Base-by-base conservation (phyloP, 768 basidiomycete species). In the Auricularia sp. region DNA sequence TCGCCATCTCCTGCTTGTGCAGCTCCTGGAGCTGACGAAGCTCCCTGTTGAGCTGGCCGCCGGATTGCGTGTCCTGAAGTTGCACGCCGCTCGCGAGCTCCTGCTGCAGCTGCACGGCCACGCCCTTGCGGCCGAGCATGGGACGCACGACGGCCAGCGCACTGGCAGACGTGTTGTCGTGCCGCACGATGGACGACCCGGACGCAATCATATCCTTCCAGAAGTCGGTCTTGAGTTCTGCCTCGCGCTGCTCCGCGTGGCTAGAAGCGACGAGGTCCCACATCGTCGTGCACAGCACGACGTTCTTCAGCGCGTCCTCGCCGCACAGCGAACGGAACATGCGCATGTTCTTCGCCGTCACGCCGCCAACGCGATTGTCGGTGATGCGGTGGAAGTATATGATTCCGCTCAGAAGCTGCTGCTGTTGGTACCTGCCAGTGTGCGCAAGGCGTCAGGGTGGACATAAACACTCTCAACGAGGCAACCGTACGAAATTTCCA, bases 281-380 rank as follows among this genome's bases (percentile, higher is more conserved):
- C 80, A 80, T 83, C 43, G 76, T 84, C 56, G 84, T 84, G 61
- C 79, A 78, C 65, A 85, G 77, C 34, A 81, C 73, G 35, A 85
- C 81, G 65, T 79, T 83, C 44, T 75, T 72, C 61, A 85, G 78
- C 14, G 80, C 74, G 54, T 64, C 73, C 21, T 81, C 79, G 14
- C 84, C 84, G 66, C 84, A 85, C 12, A 85, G 75, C 64, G 80
- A 75, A 59, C 78, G 73, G 71, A 84, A 83, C 72, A 83, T 77
- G 42, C 76, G 75, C 64, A 82, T 82, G 68, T 81, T 83, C 67
- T 78, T 77, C 29, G 61, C 60, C 8, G 66, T 64, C 16, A 74
- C 72, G 14, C 74, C 76, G 10, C 70, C 66, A 69, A 79, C 70
- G 3, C 75, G 72, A 33, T 67, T 75, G 62, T 77, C 74, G 34